Conservation (phyloP, 2,329 filamentous ascomycete species). For the Nothophaeocryptopus gaeumannii region DNA sequence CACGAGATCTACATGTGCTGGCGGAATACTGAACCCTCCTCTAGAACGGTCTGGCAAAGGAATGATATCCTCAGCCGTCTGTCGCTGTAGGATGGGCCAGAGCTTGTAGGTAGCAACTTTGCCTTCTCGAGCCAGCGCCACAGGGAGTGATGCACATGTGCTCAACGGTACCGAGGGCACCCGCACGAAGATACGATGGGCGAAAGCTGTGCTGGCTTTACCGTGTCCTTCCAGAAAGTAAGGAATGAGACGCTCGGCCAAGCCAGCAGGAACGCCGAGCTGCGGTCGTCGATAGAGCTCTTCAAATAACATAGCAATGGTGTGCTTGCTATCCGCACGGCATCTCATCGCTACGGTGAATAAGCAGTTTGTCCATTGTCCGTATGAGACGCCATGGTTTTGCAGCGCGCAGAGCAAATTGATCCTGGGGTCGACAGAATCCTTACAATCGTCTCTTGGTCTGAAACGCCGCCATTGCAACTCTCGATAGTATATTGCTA, state of each 20-base stretch:
- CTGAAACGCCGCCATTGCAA: too few species aligned
- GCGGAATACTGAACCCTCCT: slow-evolving; percentile 26
- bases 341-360: slow-evolving; percentile 5
- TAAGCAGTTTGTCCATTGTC: background rate
- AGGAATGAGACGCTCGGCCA: slow-evolving; percentile 1
- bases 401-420: slow-evolving; percentile 10
- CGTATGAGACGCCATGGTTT: slow-evolving; percentile 3
- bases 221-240: slow-evolving; percentile 6
- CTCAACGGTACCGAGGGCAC: slow-evolving; percentile 2
- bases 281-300: slow-evolving; percentile 5
- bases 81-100: slow-evolving; percentile 26
- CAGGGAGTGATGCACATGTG: background rate
- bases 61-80: slow-evolving; percentile 10
- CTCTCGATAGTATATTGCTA: too few species aligned
- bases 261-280: slow-evolving; percentile 1
- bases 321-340: background rate
- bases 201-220: background rate
- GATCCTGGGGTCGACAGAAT: background rate
- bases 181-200: slow-evolving; percentile 1
- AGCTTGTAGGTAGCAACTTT: slow-evolving; percentile 11
- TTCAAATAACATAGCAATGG: slow-evolving; percentile 5
- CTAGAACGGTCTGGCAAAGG: background rate
- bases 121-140: background rate
- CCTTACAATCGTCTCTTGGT: too few species aligned
- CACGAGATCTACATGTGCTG: slow-evolving; percentile 43